Evolutionary conservation across 2,329 filamentous ascomycete genomes (phyloP).

Genomic region (Karstenula rhodostoma): DNA sequence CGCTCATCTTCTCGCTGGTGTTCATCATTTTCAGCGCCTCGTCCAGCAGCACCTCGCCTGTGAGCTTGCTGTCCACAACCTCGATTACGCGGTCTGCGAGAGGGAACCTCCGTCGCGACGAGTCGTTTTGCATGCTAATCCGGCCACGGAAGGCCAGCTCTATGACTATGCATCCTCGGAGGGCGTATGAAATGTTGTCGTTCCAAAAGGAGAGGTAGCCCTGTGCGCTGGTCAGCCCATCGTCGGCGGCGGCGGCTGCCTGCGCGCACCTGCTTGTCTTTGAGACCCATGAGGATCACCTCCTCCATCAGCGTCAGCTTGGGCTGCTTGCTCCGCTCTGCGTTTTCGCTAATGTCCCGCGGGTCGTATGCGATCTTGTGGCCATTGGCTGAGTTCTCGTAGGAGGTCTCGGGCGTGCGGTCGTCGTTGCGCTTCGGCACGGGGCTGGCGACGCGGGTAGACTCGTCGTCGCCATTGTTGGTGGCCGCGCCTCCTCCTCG

Average conservation of each 20-base stretch:
- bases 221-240: conserved; percentile 55
- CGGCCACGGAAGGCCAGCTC: conserved; percentile 95
- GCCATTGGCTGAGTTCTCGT: conserved; percentile 89
- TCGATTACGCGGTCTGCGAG: conserved; percentile 94
- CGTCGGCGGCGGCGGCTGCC: conserved; percentile 18
- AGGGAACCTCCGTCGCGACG: conserved; percentile 88
- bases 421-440: conserved; percentile 68
- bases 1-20: conserved; percentile 99
- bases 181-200: conserved; percentile 98
- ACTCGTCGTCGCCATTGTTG: conserved; percentile 67
- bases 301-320: conserved; percentile 99
- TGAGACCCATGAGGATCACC: conserved; percentile 90
- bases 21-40: conserved; percentile 99
- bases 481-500: conserved; percentile 67
- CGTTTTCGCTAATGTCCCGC: conserved; percentile 94
- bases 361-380: conserved; percentile 99
- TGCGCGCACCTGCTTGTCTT: conserved; percentile 90
- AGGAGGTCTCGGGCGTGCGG: conserved; percentile 76
- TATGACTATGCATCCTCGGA: conserved; percentile 97
- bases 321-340: conserved; percentile 95
- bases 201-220: conserved; percentile 99
- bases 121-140: conserved; percentile 98
- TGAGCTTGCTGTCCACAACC: conserved; percentile 95
- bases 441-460: conserved; percentile 72
- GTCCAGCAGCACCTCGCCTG: conserved; percentile 94